A percentile compares a stretch with the other conserved stretches of the same genome.
Evolutionary conservation across 495 filamentous ascomycete species (phyloP).

Genomic region (Neurospora sublineolata): DNA sequence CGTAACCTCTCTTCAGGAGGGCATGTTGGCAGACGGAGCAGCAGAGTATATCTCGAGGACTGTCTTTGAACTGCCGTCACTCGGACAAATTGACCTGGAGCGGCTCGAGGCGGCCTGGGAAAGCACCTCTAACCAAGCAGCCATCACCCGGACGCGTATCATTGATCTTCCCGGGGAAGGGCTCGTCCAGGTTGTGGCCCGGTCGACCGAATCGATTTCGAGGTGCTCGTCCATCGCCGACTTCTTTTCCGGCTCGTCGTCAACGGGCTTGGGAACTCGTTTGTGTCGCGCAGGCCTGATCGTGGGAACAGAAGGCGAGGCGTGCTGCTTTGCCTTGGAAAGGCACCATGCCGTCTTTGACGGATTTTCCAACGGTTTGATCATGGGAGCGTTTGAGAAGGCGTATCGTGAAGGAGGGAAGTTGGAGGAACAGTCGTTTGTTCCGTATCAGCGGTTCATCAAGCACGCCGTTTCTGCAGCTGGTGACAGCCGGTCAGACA

Average conservation of each 20-base stretch:
- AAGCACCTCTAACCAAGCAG: constrained; percentile 15
- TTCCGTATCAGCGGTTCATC: background rate
- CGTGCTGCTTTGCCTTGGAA: constrained; percentile 37
- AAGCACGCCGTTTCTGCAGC: background rate
- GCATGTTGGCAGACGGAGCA: constrained; percentile 4
- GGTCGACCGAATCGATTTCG: background rate
- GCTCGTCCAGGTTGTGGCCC: constrained; percentile 10
- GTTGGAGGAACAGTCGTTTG: background rate
- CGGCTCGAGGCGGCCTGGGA: constrained; percentile 40
- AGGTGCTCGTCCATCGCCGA: background rate
- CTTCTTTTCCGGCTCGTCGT: background rate
- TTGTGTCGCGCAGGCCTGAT: background rate
- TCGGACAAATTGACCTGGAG: constrained; percentile 23
- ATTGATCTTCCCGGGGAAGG: constrained; percentile 15
- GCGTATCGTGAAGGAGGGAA: background rate
- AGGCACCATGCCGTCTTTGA: constrained; percentile 57
- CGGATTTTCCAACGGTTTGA: constrained; percentile 23
- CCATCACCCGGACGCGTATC: constrained; percentile 58
- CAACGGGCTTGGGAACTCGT: background rate
- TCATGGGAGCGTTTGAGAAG: background rate
- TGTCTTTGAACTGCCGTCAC: constrained; percentile 29
- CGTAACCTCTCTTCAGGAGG: constrained; percentile 45
- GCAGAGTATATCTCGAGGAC: constrained; percentile 31
- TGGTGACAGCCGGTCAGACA: background rate
- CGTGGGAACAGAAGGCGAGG: background rate